These are phyloP conservation scores for Dalechampia spathulata DNA, from an alignment of 441 rosid species.

Conservation along the genomic window DNA sequence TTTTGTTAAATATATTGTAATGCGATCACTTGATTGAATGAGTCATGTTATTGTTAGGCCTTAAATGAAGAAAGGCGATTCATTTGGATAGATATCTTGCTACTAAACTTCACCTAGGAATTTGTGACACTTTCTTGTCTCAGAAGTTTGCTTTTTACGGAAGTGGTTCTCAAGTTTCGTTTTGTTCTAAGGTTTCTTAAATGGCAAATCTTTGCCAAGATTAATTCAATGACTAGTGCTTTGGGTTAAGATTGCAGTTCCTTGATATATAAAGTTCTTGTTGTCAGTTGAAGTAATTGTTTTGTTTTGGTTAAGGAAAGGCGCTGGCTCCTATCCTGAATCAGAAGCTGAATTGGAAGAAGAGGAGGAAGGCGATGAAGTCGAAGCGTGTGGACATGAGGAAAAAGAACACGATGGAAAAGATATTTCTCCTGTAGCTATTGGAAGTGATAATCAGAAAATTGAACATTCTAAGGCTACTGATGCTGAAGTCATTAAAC, in stretches of 20 bases:
- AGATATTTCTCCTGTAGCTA: slow-evolving; percentile 15
- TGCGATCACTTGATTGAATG: too few species aligned
- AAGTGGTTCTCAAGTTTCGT: background rate
- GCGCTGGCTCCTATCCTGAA: slow-evolving; percentile 92
- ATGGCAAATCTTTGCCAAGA: background rate
- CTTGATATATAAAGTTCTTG: too few species aligned
- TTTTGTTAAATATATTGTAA: too few species aligned
- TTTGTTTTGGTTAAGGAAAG: slow-evolving; percentile 59
- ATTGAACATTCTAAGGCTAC: slow-evolving; percentile 11
- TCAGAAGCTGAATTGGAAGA: slow-evolving; percentile 78
- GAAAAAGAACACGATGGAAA: slow-evolving; percentile 17
- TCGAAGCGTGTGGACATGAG: slow-evolving; percentile 15
- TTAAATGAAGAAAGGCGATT: too few species aligned
- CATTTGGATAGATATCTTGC: background rate
- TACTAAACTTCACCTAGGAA: too few species aligned
- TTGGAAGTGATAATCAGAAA: slow-evolving; percentile 18
- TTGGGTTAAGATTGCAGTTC: too few species aligned
- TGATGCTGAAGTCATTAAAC: slow-evolving; percentile 24
- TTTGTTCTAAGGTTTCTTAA: too few species aligned
- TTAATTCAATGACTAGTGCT: background rate
- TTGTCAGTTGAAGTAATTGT: slow-evolving; percentile 17
- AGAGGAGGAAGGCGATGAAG: slow-evolving; percentile 54
- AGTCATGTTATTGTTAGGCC: too few species aligned
- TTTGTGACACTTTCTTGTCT: too few species aligned
- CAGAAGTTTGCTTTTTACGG: too few species aligned